These are phyloP conservation scores for Fusarium xylarioides DNA, from an alignment of 2,329 filamentous ascomycete genomes.

Conservation along the genomic window DNA sequence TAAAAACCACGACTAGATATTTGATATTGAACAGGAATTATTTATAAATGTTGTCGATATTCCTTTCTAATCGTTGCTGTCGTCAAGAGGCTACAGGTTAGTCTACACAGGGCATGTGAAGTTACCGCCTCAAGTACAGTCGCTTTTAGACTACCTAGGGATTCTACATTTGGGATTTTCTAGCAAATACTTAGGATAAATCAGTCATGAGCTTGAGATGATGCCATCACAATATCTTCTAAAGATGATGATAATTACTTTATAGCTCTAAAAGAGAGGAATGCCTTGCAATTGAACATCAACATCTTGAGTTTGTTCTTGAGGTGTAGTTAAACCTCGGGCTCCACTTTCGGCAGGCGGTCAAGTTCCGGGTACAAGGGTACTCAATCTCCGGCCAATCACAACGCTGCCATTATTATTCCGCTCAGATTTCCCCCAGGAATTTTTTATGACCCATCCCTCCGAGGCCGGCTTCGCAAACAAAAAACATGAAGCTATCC, in stretches of 20 bases:
- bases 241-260: accelerated
- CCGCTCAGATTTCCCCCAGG: constrained; percentile 13
- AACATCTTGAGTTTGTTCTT: background rate
- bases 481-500: constrained; percentile 26
- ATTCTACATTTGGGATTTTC: background rate
- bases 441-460: constrained; percentile 28
- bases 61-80: background rate
- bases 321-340: background rate
- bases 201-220: background rate
- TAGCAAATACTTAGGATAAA: background rate
- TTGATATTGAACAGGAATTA: accelerated
- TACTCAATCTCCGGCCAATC: constrained; percentile 13
- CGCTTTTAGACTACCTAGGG: background rate
- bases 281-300: background rate
- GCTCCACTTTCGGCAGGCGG: constrained; percentile 19
- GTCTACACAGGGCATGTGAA: background rate
- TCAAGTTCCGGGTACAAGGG: constrained; percentile 10
- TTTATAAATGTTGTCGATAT: accelerated
- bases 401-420: constrained; percentile 1
- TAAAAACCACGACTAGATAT: accelerated
- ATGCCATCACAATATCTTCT: accelerated
- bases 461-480: constrained; percentile 26
- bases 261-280: background rate
- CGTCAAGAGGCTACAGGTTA: background rate
- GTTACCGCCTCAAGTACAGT: background rate